Evolutionary conservation across 1,284 basidiomycete species (phyloP).

Genomic region (Puccinia triticina): DNA sequence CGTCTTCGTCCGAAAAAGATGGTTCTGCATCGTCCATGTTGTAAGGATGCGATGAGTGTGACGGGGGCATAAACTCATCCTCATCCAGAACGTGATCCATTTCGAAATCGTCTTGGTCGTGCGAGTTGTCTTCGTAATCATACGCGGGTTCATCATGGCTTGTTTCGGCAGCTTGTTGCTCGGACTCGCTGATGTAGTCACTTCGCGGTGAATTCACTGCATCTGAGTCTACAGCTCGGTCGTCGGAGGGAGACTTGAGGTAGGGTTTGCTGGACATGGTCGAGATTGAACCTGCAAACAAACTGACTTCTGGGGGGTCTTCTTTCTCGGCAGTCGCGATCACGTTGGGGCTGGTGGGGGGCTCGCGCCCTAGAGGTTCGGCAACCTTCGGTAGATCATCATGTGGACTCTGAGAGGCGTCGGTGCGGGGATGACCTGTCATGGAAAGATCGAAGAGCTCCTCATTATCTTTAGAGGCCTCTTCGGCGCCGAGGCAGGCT

Average conservation of each 20-base stretch:
- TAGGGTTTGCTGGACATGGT: neutral
- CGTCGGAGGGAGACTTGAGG: neutral
- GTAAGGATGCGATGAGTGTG: neutral
- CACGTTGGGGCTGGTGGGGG: neutral
- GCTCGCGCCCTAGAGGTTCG: constrained; percentile 2
- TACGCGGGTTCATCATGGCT: neutral
- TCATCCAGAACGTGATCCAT: neutral
- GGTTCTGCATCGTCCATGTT: neutral
- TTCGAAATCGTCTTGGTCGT: neutral
- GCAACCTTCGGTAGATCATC: neutral
- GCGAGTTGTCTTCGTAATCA: neutral
- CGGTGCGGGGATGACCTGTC: neutral
- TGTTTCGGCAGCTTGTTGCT: neutral
- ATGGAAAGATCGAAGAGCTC: neutral
- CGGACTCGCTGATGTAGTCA: neutral
- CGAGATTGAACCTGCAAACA: neutral
- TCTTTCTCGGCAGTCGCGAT: neutral
- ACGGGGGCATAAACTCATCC: neutral
- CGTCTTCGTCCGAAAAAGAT: constrained; percentile 1
- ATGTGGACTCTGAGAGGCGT: neutral
- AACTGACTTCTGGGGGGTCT: neutral
- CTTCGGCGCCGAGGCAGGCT: neutral
- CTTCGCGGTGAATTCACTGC: neutral
- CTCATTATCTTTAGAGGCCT: neutral
- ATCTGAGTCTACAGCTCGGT: neutral